phyloP scores from a whole-genome alignment of 176 grass and related monocot genomes.

The Oryza glumipatula region DNA sequence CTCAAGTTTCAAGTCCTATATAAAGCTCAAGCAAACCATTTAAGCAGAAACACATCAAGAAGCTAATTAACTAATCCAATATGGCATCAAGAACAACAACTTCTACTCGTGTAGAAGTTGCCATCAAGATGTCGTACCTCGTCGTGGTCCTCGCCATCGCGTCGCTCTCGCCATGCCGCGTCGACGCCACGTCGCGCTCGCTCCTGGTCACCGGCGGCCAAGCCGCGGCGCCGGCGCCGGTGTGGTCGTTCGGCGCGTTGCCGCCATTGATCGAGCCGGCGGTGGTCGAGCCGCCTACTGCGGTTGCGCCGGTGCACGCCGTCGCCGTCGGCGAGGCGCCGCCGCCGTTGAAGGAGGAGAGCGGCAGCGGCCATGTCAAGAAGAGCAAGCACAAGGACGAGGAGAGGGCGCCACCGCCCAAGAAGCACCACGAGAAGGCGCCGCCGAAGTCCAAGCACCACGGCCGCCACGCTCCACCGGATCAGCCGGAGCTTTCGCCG shows the following conservation, averaged over 20 bases:
- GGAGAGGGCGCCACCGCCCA: constrained; percentile 4
- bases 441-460: constrained; percentile 45
- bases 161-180: constrained; percentile 17
- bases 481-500: constrained; percentile 17
- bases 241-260: neutral
- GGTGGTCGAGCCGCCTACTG: neutral
- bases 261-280: neutral
- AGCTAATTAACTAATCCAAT: neutral
- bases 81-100: constrained; percentile 31
- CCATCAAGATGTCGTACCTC: neutral
- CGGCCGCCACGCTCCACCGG: constrained; percentile 16
- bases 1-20: neutral
- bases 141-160: constrained; percentile 19
- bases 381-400: neutral
- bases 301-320: neutral
- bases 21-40: neutral
- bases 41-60: neutral
- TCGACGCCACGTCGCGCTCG: constrained; percentile 11
- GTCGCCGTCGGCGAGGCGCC: neutral
- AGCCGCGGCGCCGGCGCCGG: neutral
- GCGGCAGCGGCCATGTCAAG: neutral
- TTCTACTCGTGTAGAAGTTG: neutral
- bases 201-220: neutral
- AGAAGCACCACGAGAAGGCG: constrained; percentile 17
- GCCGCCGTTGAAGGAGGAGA: neutral